These are phyloP conservation scores for Aaosphaeria pasadenensis DNA, from an alignment of 2,329 filamentous ascomycete genomes.

Conservation along the genomic window DNA sequence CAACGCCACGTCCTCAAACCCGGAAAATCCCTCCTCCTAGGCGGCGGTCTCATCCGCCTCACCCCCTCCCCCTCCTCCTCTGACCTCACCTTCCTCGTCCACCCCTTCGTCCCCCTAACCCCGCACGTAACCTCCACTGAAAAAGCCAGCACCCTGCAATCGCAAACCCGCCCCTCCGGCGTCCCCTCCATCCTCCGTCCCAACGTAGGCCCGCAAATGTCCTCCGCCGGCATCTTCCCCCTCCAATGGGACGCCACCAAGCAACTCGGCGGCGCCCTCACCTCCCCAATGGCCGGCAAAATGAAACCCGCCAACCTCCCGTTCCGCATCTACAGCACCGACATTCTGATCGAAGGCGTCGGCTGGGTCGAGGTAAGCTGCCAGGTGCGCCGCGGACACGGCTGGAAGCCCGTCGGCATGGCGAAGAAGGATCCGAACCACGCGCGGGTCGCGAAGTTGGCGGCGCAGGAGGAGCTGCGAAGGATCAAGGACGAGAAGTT, in stretches of 20 bases:
- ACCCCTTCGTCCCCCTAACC: constrained; percentile 78
- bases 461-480: constrained; percentile 10
- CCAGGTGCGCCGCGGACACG: constrained; percentile 61
- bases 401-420: constrained; percentile 42
- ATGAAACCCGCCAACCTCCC: constrained; percentile 68
- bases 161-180: constrained; percentile 49
- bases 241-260: constrained; percentile 83
- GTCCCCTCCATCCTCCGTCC: constrained; percentile 60
- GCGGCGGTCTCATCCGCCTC: constrained; percentile 80
- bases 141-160: constrained; percentile 75
- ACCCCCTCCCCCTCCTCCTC: constrained; percentile 70
- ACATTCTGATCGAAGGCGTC: constrained; percentile 86
- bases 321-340: constrained; percentile 74
- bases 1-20: constrained; percentile 70
- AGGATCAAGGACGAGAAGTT: constrained; percentile 14
- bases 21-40: constrained; percentile 75
- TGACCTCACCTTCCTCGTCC: constrained; percentile 68
- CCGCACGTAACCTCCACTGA: constrained; percentile 74
- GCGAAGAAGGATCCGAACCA: constrained; percentile 43
- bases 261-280: constrained; percentile 70
- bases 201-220: constrained; percentile 32
- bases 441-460: constrained; percentile 12
- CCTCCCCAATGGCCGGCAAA: constrained; percentile 59
- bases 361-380: constrained; percentile 89
- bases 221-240: constrained; percentile 66